Conservation (phyloP, 2,329 filamentous ascomycete species). For the Ophiocordyceps polyrhachis-furcata region DNA sequence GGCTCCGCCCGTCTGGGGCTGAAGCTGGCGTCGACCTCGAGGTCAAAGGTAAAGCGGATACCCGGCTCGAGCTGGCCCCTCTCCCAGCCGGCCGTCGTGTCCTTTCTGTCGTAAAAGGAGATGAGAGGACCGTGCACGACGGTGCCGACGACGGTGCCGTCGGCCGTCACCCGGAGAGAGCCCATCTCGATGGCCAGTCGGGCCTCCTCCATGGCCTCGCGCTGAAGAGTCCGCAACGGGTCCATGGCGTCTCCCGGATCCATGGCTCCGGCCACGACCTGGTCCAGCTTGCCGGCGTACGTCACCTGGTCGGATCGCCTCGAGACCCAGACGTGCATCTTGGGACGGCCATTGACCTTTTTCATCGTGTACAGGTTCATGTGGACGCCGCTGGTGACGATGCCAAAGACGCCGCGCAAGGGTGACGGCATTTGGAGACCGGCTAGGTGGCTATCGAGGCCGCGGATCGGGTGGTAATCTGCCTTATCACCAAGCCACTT, state of each 20-base stretch:
- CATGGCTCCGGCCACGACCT: slow-evolving; percentile 18
- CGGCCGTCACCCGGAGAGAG: slow-evolving; percentile 6
- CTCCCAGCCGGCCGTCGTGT: slow-evolving; percentile 10
- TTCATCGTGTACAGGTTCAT: slow-evolving; percentile 16
- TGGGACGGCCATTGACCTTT: slow-evolving; percentile 5
- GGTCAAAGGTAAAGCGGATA: slow-evolving; percentile 18
- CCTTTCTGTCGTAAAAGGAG: slow-evolving; percentile 17
- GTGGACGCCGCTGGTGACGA: slow-evolving; percentile 18
- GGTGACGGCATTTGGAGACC: slow-evolving; percentile 14
- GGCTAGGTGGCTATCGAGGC: slow-evolving; percentile 5
- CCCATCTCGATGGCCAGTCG: slow-evolving; percentile 9
- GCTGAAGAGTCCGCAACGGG: slow-evolving; percentile 11
- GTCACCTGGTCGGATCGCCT: slow-evolving; percentile 11
- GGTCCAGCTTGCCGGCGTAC: slow-evolving; percentile 17
- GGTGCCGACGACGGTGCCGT: slow-evolving; percentile 6
- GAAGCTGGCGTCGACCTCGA: slow-evolving; percentile 10
- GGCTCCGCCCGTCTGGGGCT: slow-evolving; percentile 9
- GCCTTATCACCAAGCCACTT: slow-evolving; percentile 8
- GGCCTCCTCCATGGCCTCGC: slow-evolving; percentile 17
- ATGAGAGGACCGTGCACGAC: slow-evolving; percentile 9
- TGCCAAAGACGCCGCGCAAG: slow-evolving; percentile 15
- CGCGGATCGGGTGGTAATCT: slow-evolving; percentile 12
- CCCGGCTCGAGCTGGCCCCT: slow-evolving; percentile 18
- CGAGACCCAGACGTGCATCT: slow-evolving; percentile 15
- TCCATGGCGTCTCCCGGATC: slow-evolving; percentile 10